A percentile compares a stretch with the other conserved stretches of the same genome.
Conservation (phyloP, 106 monocot genomes). For the Agapanthus africanus region DNA sequence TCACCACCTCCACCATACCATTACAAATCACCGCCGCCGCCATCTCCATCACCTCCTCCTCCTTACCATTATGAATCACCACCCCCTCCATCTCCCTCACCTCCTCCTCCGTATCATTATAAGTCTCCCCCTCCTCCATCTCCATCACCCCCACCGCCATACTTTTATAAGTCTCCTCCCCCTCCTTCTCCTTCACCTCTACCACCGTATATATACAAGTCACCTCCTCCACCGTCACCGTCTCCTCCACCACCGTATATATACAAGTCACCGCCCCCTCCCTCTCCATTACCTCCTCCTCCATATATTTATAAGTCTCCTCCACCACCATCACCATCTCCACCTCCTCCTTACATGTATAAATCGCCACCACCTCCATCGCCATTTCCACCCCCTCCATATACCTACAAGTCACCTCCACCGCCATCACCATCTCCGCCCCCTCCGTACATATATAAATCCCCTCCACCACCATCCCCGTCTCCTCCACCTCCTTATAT, state of each 20-base stretch:
- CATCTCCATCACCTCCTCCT: slow-evolving; percentile 3
- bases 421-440: too few species aligned
- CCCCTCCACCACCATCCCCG: too few species aligned
- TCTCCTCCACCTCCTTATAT: too few species aligned
- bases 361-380: not conserved
- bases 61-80: not conserved
- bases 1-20: not conserved
- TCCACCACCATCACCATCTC: not conserved
- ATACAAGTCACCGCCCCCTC: not conserved
- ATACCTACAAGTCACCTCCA: too few species aligned
- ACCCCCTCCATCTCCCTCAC: not conserved
- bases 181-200: not conserved
- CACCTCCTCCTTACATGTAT: not conserved
- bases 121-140: not conserved
- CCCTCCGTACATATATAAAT: too few species aligned
- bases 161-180: not conserved
- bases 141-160: not conserved
- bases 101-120: not conserved
- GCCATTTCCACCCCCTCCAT: too few species aligned
- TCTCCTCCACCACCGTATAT: not conserved
- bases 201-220: not conserved
- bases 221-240: not conserved
- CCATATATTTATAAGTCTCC: not conserved
- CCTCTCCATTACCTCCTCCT: not conserved
- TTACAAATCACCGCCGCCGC: not conserved